Base-by-base conservation (phyloP, 202 grass and related monocot genomes). In the Cymbopogon flexuosus region DNA sequence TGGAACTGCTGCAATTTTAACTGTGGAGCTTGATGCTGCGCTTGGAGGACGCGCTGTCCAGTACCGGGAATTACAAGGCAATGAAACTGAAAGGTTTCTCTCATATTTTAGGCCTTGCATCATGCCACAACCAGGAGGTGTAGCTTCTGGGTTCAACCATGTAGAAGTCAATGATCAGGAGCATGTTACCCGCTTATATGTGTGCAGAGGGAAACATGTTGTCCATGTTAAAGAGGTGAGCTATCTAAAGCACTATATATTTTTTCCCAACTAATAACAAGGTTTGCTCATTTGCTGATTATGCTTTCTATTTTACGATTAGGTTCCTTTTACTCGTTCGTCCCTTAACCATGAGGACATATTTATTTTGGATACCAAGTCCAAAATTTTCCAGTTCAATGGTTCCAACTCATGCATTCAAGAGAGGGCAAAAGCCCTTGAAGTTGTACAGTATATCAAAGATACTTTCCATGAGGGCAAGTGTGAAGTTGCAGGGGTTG, bases 351-450 rank as follows among this genome's bases (percentile, higher is more conserved):
- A 99, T 15, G 96, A 99, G 0, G 96, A 91, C 82, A 95, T 99
- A 80, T 99, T 99, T 79, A 91, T 99, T 79, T 80, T 99, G 72
- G 92, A 99, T 89, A 91, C 90, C 21, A 87, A 93, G 85, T 90
- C 90, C 74, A 99, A 99, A 82, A 99, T 99, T 76, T 99, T 93
- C 84, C 96, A 99, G 37, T 99, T 99, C 83, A 99, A 93, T 83
- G 96, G 96, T 57, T 91, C 90, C 51, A 91, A 93, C 78, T 99
- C 96, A 80, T 93, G 92, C 82, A 95, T 99, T 89, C 92, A 99
- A 87, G 96, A 99, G 82, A 92, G 96, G 85, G 96, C 87, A 81
- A 99, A 99, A 84, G 90, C 96, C 84, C 96, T 99, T 75, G 96
- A 99, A 82, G 92, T 99, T 64, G 88, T 99, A 75, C 92, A 95